Percentiles rank a stretch among this genome's conserved stretches.
phyloP scores from a whole-genome alignment of 1,284 basidiomycete species.

The Uromyces viciae-fabae region DNA sequence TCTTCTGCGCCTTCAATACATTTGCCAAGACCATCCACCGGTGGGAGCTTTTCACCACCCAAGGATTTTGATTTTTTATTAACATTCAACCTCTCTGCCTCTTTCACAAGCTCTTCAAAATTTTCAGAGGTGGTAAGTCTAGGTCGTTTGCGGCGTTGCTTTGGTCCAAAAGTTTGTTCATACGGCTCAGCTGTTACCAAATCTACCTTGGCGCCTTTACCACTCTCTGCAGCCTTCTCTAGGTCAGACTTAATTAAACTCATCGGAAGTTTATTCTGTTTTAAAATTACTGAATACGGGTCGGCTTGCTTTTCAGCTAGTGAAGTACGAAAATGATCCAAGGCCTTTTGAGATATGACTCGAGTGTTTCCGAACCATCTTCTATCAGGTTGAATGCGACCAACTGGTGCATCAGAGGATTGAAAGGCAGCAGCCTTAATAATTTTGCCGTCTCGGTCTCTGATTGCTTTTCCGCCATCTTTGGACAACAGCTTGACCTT shows the following conservation, averaged over 20 bases:
- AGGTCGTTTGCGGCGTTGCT: constrained; percentile 83
- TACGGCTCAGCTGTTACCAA: constrained; percentile 93
- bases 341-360: constrained; percentile 90
- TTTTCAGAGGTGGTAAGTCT: constrained; percentile 70
- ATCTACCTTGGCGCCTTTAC: constrained; percentile 64
- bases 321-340: constrained; percentile 89
- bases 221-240: constrained; percentile 65
- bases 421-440: constrained; percentile 87
- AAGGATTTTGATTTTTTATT: constrained; percentile 41
- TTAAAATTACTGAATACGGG: constrained; percentile 85
- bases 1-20: constrained; percentile 64
- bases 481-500: constrained; percentile 74
- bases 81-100: constrained; percentile 46
- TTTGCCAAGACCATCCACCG: constrained; percentile 66
- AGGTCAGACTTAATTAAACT: constrained; percentile 79
- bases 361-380: constrained; percentile 97
- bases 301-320: constrained; percentile 77
- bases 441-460: constrained; percentile 84
- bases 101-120: constrained; percentile 74
- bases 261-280: constrained; percentile 91
- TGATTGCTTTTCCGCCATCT: constrained; percentile 78
- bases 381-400: constrained; percentile 84
- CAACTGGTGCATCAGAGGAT: constrained; percentile 79
- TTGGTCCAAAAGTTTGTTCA: constrained; percentile 84
- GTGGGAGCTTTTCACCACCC: constrained; percentile 34